Base-by-base conservation (phyloP, 108 stramenopile genomes). In the Mediolabrus comicus region DNA sequence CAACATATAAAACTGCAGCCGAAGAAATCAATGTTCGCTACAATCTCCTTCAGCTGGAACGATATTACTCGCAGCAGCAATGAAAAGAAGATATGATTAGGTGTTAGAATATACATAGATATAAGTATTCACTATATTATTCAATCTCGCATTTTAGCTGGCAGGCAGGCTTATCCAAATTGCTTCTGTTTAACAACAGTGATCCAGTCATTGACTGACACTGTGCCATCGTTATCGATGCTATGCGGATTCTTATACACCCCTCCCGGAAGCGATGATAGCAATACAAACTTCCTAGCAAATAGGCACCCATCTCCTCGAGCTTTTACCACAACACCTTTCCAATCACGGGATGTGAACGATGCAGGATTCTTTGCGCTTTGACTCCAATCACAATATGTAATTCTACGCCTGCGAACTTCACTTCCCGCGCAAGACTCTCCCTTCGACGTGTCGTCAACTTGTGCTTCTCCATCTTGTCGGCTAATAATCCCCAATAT, bases 331-430 rank as follows among this genome's bases (percentile, higher is more conserved):
- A 65, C 75, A 16, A 96, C 88, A 17, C 73, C 75, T 46, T 64
- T 59, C 69, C 90, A 84, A 51, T 95, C 94, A 14, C 19, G n/a
- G 12, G 57, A 46, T 0, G 61, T 60, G 72, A 89, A 96, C 1
- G 82, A 65, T 33, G 85, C 85, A 6, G 95, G 95, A 86, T 93
- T 93, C 62, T 81, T 88, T 59, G 86, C 86, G 16, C 85, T 75
- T 59, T 71, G 43, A 35, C 77, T 83, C 92, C 95, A 96, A 75
- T 96, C 95, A 26, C 89, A 87, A 67, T 87, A 95, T 1, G 92
- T 93, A 1, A 93, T 68, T 17, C 87, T 75, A 4, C 79, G 83
- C 49, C 74, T 62, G 2, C 59, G 49, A 33, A 92, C 72, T 14
- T 59, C 41, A 39, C 72, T 59, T 14, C 80, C 73, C 10, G 65